A percentile compares a stretch with the other conserved stretches of the same genome.
phyloP scores from a whole-genome alignment of 305 asterid species.

The Fraxinus velutina region DNA sequence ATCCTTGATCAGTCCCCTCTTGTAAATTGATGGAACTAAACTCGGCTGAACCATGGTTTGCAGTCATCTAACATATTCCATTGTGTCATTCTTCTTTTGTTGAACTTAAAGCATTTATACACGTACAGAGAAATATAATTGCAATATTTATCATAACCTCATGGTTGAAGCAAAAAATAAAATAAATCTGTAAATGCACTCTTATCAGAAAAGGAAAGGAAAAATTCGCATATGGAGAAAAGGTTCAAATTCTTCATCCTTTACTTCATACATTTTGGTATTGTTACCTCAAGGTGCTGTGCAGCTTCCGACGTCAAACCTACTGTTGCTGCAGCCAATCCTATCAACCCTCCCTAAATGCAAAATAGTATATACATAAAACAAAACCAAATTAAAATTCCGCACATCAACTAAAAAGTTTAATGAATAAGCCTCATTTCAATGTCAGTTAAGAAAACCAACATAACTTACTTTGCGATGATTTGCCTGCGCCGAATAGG shows the following conservation, averaged over 20 bases:
- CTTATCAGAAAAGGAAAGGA: background rate
- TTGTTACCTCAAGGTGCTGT: conserved; percentile 85
- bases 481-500: conserved; percentile 82
- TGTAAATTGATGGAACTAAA: conserved; percentile 7
- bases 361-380: conserved; percentile 10
- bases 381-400: conserved; percentile 8
- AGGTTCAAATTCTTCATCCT: background rate
- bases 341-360: conserved; percentile 89
- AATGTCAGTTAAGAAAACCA: conserved; percentile 4
- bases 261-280: background rate
- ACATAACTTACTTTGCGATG: conserved; percentile 68
- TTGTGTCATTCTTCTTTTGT: background rate
- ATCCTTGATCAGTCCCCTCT: conserved; percentile 2
- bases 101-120: conserved; percentile 6
- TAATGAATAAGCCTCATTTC: conserved; percentile 9
- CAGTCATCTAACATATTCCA: conserved; percentile 11
- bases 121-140: background rate
- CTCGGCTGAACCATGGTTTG: background rate
- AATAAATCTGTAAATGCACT: background rate
- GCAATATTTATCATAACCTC: background rate
- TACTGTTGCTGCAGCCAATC: conserved; percentile 93
- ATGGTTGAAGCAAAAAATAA: background rate
- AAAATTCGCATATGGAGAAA: background rate
- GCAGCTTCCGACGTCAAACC: conserved; percentile 90
- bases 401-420: conserved; percentile 2